Percentiles rank a stretch among this genome's conserved stretches.
These are phyloP conservation scores for Penicillium sp. DNA, from an alignment of 2,329 filamentous ascomycete genomes.

Conservation along the genomic window DNA sequence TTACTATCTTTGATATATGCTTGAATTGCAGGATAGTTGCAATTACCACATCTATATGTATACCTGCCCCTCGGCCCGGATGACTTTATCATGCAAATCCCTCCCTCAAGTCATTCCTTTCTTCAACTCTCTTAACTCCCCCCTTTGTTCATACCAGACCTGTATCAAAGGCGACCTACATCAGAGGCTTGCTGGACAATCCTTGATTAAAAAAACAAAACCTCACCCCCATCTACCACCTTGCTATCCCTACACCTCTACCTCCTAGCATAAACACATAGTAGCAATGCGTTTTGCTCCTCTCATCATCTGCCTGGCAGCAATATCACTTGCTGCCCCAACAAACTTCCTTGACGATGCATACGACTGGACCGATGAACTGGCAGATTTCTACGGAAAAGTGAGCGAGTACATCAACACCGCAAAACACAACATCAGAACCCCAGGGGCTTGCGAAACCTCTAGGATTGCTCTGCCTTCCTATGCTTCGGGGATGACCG, in stretches of 20 bases:
- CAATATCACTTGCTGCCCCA: conserved; percentile 36
- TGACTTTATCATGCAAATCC: conserved; percentile 14
- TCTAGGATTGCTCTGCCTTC: conserved; percentile 37
- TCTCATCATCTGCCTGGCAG: conserved; percentile 31
- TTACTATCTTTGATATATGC: conserved; percentile 24
- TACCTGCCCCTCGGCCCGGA: conserved; percentile 11
- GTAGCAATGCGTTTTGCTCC: conserved; percentile 23
- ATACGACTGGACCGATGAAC: conserved; percentile 41
- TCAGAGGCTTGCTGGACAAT: conserved; percentile 7
- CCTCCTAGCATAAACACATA: conserved; percentile 18
- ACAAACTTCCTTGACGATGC: conserved; percentile 30
- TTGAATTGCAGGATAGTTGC: conserved; percentile 7
- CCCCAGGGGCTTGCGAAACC: conserved; percentile 32
- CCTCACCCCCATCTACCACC: background rate
- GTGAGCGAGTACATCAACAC: conserved; percentile 41
- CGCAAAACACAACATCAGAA: conserved; percentile 18
- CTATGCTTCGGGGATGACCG: conserved; percentile 60
- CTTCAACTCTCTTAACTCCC: conserved; percentile 2
- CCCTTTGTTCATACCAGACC: conserved; percentile 1
- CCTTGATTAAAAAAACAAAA: background rate
- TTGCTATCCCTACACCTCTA: background rate
- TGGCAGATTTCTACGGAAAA: conserved; percentile 41
- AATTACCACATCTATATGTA: conserved; percentile 24
- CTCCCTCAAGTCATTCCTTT: conserved; percentile 12
- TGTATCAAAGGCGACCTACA: conserved; percentile 13